Evolutionary conservation across 2,329 filamentous ascomycete species (phyloP).

Genomic region (Pyrenochaeta sp.): DNA sequence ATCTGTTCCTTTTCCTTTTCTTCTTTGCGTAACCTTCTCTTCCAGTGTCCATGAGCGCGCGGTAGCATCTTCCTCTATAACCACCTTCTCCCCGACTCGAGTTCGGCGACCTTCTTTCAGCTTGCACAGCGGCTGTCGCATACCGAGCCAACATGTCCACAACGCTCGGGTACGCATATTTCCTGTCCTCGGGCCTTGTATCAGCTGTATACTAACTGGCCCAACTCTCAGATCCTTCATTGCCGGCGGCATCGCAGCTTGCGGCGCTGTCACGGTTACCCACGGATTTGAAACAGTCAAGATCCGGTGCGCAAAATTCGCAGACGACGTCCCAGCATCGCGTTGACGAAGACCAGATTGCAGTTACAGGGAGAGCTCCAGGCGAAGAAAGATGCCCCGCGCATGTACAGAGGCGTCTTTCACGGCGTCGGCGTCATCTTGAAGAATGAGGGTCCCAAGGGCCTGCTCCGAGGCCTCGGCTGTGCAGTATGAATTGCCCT

Average conservation of each 20-base stretch:
- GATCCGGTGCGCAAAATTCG: slow-evolving; percentile 73
- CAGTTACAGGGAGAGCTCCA: slow-evolving; percentile 97
- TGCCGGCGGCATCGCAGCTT: slow-evolving; percentile 94
- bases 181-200: too few relatives aligned
- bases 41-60: slow-evolving; percentile 6
- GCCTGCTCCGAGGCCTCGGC: slow-evolving; percentile 87
- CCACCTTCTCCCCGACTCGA: too few relatives aligned
- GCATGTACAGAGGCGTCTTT: slow-evolving; percentile 88
- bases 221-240: slow-evolving; percentile 76
- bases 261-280: slow-evolving; percentile 95
- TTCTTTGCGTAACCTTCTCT: not conserved
- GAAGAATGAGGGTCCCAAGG: slow-evolving; percentile 84
- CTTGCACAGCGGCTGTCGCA: slow-evolving; percentile 13
- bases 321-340: not conserved
- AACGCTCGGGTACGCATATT: slow-evolving; percentile 52
- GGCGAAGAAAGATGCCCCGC: slow-evolving; percentile 80
- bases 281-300: slow-evolving; percentile 99
- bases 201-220: slow-evolving; percentile 3
- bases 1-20: not conserved
- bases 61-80: too few relatives aligned
- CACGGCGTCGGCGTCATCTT: slow-evolving; percentile 92
- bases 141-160: slow-evolving; percentile 52
- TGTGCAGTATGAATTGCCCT: slow-evolving; percentile 71
- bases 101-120: slow-evolving; percentile 5
- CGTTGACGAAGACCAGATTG: slow-evolving; percentile 65